phyloP scores from a whole-genome alignment of 2,329 filamentous ascomycete genomes.

The Fusarium fracticaudum region DNA sequence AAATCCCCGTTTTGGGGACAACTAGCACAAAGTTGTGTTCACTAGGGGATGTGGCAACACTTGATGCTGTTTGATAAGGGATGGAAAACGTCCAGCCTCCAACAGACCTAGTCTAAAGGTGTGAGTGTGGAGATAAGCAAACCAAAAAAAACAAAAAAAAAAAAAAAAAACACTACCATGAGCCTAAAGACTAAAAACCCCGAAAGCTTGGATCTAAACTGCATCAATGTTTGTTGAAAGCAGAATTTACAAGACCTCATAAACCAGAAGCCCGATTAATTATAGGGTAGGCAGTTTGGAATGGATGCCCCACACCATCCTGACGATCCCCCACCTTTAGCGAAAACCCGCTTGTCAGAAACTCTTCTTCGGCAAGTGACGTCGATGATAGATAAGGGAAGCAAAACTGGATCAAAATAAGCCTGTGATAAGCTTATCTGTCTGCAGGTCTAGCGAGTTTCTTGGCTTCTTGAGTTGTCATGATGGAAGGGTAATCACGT shows the following conservation, averaged over 20 bases:
- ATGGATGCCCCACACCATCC: slow-evolving; percentile 28
- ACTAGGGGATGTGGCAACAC: neutral
- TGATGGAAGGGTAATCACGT: neutral
- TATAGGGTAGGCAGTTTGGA: slow-evolving; percentile 14
- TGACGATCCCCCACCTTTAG: slow-evolving; percentile 36
- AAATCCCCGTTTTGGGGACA: too few species aligned
- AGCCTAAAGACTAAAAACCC: neutral
- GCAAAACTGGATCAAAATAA: slow-evolving; percentile 1
- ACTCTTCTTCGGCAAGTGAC: slow-evolving; percentile 10
- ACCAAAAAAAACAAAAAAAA: too few species aligned
- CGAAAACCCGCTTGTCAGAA: neutral
- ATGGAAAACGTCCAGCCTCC: neutral
- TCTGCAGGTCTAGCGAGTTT: slow-evolving; percentile 16
- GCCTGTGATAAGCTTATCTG: slow-evolving; percentile 36
- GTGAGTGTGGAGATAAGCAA: neutral
- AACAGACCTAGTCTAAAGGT: too few species aligned
- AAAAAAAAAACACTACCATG: neutral
- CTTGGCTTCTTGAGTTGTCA: neutral
- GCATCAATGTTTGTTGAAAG: neutral
- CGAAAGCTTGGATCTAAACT: neutral
- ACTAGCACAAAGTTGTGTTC: neutral
- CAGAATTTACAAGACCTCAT: neutral
- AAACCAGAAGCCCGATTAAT: neutral
- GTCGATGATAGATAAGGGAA: slow-evolving; percentile 15
- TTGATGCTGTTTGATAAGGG: neutral